These are phyloP conservation scores for Lentinula aciculospora DNA, from an alignment of 768 basidiomycete genomes.

Conservation along the genomic window DNA sequence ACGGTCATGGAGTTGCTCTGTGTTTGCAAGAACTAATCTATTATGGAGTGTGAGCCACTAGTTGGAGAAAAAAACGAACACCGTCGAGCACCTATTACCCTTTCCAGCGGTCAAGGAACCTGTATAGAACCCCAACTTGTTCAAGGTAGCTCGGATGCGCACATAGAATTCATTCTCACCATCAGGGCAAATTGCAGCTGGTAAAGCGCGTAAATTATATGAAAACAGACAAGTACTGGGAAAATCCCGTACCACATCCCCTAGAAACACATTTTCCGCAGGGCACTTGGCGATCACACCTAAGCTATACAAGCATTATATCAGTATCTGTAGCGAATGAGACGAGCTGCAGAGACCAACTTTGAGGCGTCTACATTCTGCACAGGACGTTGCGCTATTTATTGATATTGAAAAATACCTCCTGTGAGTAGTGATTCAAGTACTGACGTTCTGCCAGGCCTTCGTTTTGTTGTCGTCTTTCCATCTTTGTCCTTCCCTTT, in stretches of 20 bases:
- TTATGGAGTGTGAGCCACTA: background rate
- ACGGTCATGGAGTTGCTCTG: constrained; percentile 63
- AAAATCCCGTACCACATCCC: constrained; percentile 43
- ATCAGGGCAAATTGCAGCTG: constrained; percentile 61
- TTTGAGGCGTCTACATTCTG: constrained; percentile 2
- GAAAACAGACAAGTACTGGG: background rate
- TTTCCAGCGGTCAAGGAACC: constrained; percentile 54
- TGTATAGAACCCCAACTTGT: constrained; percentile 14
- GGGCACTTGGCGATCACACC: constrained; percentile 68
- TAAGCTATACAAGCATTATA: constrained; percentile 35
- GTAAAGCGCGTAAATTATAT: background rate
- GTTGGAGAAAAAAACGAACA: background rate
- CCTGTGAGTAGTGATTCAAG: too few species aligned
- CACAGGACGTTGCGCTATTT: background rate
- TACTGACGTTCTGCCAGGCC: background rate
- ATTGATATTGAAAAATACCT: background rate
- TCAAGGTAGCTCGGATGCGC: constrained; percentile 1
- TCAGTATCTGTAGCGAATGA: background rate
- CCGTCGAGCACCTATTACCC: constrained; percentile 41
- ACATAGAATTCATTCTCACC: constrained; percentile 33
- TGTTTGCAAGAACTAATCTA: constrained; percentile 60
- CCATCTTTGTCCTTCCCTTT: background rate
- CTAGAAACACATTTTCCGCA: constrained; percentile 75
- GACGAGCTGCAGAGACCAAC: background rate
- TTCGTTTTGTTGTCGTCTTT: background rate